Percentiles rank a stretch among this genome's conserved stretches.
Evolutionary conservation across 495 filamentous ascomycete species (phyloP).

Genomic region (Tuber aestivum): DNA sequence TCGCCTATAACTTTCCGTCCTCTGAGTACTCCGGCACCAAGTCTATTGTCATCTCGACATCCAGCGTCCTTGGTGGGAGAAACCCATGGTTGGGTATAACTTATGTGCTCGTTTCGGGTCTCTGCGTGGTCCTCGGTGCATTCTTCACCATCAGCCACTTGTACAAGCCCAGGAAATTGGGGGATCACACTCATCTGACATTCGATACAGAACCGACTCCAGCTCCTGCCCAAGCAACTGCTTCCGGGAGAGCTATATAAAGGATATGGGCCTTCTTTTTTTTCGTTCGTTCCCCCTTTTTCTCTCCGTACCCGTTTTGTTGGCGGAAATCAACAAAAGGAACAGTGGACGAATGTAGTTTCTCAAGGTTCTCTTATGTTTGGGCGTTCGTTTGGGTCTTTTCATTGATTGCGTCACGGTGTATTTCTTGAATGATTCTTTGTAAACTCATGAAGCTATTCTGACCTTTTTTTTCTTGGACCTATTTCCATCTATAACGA

Average conservation of each 20-base stretch:
- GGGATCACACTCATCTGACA: conserved; percentile 92
- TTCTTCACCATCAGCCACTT: conserved; percentile 86
- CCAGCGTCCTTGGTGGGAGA: conserved; percentile 89
- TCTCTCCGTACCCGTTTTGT: neutral
- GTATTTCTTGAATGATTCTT: neutral
- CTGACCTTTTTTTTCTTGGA: neutral
- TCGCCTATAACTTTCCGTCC: conserved; percentile 62
- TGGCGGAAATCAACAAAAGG: neutral
- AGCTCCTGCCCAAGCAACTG: neutral
- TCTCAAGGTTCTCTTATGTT: neutral
- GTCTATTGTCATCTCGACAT: conserved; percentile 81
- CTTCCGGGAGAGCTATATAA: neutral
- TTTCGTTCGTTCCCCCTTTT: neutral
- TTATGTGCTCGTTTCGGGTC: conserved; percentile 86
- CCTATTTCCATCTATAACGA: neutral
- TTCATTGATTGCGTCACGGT: neutral
- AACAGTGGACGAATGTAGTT: neutral
- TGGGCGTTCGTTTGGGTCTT: conserved; percentile 4
- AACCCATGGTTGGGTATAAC: conserved; percentile 96
- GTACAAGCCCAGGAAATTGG: conserved; percentile 91
- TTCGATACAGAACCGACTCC: conserved; percentile 82
- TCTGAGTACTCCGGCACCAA: conserved; percentile 82
- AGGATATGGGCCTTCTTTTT: neutral
- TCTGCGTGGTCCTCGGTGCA: conserved; percentile 80
- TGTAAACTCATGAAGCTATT: neutral